Evolutionary conservation across 148 eudicot genomes (phyloP), one percentile per base, ranked within the genome.

Genomic region (Limonium bicolor): DNA sequence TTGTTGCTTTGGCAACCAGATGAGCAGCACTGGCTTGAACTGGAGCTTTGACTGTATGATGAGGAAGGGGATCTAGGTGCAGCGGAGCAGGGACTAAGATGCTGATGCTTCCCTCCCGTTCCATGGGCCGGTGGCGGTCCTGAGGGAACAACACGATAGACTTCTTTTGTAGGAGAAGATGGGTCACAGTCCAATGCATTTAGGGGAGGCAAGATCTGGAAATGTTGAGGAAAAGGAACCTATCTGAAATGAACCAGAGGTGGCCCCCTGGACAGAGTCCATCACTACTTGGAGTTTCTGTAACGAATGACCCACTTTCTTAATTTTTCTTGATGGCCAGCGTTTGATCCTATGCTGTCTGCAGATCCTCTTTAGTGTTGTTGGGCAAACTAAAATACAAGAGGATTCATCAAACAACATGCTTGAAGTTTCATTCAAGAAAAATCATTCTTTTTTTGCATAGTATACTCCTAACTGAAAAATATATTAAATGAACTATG

Each of bases 321-420:
- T 82, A 57, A 87, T 82, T 55, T 78, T 87, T 17, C 96, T 69
- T 43, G 96, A 82, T 32, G 96, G 96, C 96, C 96, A 87, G 16
- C 96, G 74, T 41, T 66, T 68, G 27, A 87, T 87, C n/a, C 96
- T 88, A 21, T 87, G 82, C 21, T 78, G 88, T 61, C 96, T 69
- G 48, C 96, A 87, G 56, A 87, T 87, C 58, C 96, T 74, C 74
- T 87, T 87, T 68, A 87, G 66, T 16, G 94, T 87, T 10, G 96
- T 87, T 3, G 96, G 96, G 45, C 96, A 87, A 56, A 87, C 96
- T 82, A 77, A 47, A 69, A 51, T 36, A 25, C 26, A 30, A 40
- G 42, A 20, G 23, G 18, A 41, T n/a, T 11, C 16, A 46, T 12
- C 42, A 51, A 42, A 21, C 15, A 38, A 2, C 20, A 38, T 8